phyloP scores from a whole-genome alignment of 257 asterid genomes.

The Nicotiana sylvestris region DNA sequence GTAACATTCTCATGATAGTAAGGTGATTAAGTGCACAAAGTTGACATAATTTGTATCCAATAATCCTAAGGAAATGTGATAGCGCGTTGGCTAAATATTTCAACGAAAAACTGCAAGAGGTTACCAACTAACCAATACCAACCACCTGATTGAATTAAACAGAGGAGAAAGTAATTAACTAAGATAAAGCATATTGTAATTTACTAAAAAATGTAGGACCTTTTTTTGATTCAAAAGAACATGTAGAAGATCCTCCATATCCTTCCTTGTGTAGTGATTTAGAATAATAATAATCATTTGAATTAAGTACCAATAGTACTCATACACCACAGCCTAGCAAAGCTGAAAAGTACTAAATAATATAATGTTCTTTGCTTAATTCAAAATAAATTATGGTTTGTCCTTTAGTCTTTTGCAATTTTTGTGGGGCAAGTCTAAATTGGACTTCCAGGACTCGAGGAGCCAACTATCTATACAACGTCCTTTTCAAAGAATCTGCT shows the following conservation, averaged over 20 bases:
- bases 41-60: neutral
- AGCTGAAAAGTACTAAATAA: neutral
- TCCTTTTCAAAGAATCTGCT: constrained; percentile 34
- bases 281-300: neutral
- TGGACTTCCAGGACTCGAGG: constrained; percentile 49
- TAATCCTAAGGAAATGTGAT: neutral
- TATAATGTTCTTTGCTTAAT: neutral
- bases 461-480: constrained; percentile 31
- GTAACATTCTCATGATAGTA: neutral
- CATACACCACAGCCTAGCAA: neutral
- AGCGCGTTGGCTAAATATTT: neutral
- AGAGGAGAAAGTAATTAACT: neutral
- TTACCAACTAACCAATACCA: neutral
- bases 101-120: constrained; percentile 6
- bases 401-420: constrained; percentile 9
- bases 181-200: neutral
- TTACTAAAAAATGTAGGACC: neutral
- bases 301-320: neutral
- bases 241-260: neutral
- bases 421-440: constrained; percentile 23
- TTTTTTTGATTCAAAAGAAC: neutral
- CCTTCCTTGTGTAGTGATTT: neutral
- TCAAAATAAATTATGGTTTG: neutral
- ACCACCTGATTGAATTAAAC: neutral
- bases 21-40: neutral